Conservation (phyloP, 2,329 filamentous ascomycete genomes). For the Fusarium cyanostomum region DNA sequence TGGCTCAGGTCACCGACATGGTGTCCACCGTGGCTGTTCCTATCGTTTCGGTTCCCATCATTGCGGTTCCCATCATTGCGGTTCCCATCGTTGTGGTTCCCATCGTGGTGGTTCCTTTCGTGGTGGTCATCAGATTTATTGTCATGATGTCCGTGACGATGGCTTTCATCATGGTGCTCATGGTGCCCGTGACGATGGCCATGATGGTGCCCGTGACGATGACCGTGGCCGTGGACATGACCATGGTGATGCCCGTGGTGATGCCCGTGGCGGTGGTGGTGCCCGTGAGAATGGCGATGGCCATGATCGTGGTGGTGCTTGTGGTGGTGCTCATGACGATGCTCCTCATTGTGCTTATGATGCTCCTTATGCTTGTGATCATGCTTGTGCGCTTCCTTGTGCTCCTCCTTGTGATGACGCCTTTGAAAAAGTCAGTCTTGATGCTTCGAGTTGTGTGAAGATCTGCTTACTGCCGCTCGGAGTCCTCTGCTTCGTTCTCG, state of each 20-base stretch:
- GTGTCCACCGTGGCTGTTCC: too few species aligned
- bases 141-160: background rate
- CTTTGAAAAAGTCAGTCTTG: background rate
- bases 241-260: slow-evolving; percentile 4
- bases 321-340: background rate
- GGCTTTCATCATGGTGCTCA: slow-evolving; percentile 4
- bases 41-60: too few species aligned
- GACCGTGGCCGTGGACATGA: background rate
- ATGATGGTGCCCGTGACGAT: background rate
- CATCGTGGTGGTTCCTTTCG: background rate
- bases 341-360: background rate
- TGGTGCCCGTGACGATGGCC: background rate
- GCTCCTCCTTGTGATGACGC: background rate
- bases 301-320: background rate
- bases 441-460: background rate
- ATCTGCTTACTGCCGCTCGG: background rate
- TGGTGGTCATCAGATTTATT: background rate
- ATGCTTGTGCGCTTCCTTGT: slow-evolving; percentile 5
- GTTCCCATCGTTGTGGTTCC: background rate
- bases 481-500: background rate
- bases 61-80: background rate
- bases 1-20: background rate
- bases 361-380: slow-evolving; percentile 5
- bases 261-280: background rate
- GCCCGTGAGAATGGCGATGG: background rate